Evolutionary conservation across 2,329 filamentous ascomycete genomes (phyloP), one percentile per base, ranked within the genome.

Genomic region (Pseudocercospora musae): DNA sequence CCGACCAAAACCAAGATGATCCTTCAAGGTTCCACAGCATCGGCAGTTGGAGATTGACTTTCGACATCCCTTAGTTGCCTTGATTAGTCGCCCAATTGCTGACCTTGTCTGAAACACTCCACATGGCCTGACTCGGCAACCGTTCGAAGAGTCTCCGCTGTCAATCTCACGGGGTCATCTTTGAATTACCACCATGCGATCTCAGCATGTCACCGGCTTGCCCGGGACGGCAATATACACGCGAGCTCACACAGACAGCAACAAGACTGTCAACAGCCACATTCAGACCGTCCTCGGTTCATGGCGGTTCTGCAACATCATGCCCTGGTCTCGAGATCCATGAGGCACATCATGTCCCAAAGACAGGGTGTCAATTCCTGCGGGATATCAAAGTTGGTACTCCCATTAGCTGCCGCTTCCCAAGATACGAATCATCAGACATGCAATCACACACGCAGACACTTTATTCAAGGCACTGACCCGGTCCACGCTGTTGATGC

Each of bases 21-120:
- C 48, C 23, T 52, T 18, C 25, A 25, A 52, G 48, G 25, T 52
- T 25, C 44, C 44, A 20, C 44, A 48, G 48, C 25, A 25, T 29
- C 48, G 48, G 48, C 48, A 52, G 21, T 52, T 52, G 48, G 21
- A 52, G 48, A 52, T 52, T 52, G 48, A 52, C 48, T 52, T 52
- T 29, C 8, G 48, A 52, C 48, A 27, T 25, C 48, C 48, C 20
- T 52, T 52, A 52, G 48, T 25, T 52, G 48, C 48, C 48, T 29
- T 52, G 11, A 25, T 27, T 27, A 52, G 48, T 52, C 15, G 48
- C 48, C 48, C 48, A 52, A 52, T 52, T 52, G 48, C 48, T 31
- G 31, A 31, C 48, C 48, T 25, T 52, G 25, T 21, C 13, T n/a
- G 11, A 15, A 23, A 31, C 48, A 25, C 31, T n/a, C 13, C 25